Evolutionary conservation across 31 red algal genomes (phyloP), one percentile per base, ranked within the genome.

Genomic region (Odonthalia washingtoniensis): DNA sequence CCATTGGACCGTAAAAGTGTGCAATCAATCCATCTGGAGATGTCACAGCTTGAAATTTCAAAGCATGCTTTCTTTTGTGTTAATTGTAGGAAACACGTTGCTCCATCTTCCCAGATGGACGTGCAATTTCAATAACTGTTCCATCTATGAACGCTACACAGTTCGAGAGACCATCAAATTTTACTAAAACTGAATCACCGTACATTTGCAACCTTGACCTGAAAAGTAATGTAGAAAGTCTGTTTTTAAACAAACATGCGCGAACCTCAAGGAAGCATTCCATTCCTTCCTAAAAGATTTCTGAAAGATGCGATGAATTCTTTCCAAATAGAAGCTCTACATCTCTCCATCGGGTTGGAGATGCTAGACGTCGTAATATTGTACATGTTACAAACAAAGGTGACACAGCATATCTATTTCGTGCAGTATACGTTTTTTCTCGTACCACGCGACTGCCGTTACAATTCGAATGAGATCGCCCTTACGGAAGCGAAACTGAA

Each of bases 271-370:
- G n/a, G 5, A 46, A 78, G 16, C 4, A 24, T 46, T 78, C 75
- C 57, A 78, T 4, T 3, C 40, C 32, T 49, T 78, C 38, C 14
- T 2, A 46, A 68, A 80, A 65, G n/a, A 70, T 82, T 34, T 82
- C 79, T 17, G 14, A 70, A 3, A 82, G 28, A 14, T 82, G 63
- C 38, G 21, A 17, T 3, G 14, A 0, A 12, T 32, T 38, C 35
- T 70, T 82, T 3, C 79, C 60, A 68, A 82, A 82, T 16, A 68
- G 17, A 4, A 0, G 52, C 37, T 65, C 5, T 0, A 70, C 12
- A 3, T 82, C 79, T 27, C 38, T 68, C 60, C 79, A 82, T 36
- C 34, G 24, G 31, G 37, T 17, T 30, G 79, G 79, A 12, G 5
- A 66, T 40, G 1, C 34, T 26, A 35, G 39, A 66, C 53, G 0